Conservation (phyloP, 2,329 filamentous ascomycete species). For the Fusarium mundagurra region DNA sequence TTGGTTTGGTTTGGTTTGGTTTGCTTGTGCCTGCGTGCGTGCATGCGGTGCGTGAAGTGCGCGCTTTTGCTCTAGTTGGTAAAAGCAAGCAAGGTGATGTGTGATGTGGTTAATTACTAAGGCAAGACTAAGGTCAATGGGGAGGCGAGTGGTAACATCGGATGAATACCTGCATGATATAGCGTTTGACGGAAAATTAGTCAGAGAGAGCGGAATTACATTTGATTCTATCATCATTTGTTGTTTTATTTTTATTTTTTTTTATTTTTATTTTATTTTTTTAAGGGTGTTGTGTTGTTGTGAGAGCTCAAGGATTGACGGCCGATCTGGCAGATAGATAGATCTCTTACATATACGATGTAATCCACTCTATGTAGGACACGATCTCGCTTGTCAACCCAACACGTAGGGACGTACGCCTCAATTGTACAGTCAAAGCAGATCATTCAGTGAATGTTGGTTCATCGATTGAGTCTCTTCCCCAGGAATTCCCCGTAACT, state of each 20-base stretch:
- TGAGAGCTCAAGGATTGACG: neutral
- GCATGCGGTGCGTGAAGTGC: neutral
- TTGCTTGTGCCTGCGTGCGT: neutral
- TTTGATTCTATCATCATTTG: neutral
- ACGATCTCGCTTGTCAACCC: constrained; percentile 24
- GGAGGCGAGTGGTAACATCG: constrained; percentile 33
- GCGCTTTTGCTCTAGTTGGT: neutral
- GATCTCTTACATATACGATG: constrained; percentile 19
- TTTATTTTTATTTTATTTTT: neutral
- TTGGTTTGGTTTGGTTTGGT: neutral
- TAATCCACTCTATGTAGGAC: neutral
- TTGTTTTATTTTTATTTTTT: neutral
- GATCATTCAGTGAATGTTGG: constrained; percentile 16
- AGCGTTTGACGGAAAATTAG: constrained; percentile 20
- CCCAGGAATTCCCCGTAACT: constrained; percentile 1
- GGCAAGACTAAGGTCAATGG: constrained; percentile 18
- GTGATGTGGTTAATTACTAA: constrained; percentile 23
- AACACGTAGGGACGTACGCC: constrained; percentile 15
- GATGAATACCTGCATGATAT: constrained; percentile 29
- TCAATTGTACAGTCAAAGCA: constrained; percentile 24
- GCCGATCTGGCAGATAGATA: constrained; percentile 1
- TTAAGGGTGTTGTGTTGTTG: neutral
- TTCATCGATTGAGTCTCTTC: constrained; percentile 10
- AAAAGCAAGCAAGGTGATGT: constrained; percentile 19
- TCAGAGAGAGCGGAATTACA: neutral